Evolutionary conservation across 2,329 filamentous ascomycete species (phyloP).

Genomic region (Ceratocystis cubensis): DNA sequence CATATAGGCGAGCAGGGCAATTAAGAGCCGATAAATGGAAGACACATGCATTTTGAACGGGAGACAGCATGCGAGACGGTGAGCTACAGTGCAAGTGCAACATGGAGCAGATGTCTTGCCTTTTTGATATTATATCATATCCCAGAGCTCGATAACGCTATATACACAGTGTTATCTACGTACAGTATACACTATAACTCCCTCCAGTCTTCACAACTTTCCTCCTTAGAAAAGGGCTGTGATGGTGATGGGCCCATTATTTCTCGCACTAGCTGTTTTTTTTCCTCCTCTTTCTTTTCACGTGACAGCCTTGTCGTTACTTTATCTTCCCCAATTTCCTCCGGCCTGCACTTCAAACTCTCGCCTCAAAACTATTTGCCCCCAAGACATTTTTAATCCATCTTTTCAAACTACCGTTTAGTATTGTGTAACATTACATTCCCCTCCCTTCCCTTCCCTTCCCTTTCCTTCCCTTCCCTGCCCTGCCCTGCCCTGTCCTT

Average conservation of each 20-base stretch:
- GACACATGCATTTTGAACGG: neutral
- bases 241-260: neutral
- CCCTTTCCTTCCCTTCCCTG: neutral
- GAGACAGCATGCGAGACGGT: neutral
- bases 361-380: neutral
- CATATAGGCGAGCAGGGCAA: constrained; percentile 15
- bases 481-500: neutral
- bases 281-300: neutral
- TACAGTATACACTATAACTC: neutral
- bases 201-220: neutral
- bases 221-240: neutral
- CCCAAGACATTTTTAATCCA: neutral
- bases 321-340: neutral
- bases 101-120: neutral
- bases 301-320: neutral
- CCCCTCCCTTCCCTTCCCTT: neutral
- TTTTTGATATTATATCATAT: neutral
- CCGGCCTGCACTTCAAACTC: neutral
- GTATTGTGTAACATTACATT: neutral
- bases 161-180: neutral
- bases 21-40: constrained; percentile 12
- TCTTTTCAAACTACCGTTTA: neutral
- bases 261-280: neutral
- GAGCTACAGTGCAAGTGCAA: neutral
- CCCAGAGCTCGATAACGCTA: neutral